Conservation (phyloP, 768 basidiomycete species). For the Mrakia frigida region DNA sequence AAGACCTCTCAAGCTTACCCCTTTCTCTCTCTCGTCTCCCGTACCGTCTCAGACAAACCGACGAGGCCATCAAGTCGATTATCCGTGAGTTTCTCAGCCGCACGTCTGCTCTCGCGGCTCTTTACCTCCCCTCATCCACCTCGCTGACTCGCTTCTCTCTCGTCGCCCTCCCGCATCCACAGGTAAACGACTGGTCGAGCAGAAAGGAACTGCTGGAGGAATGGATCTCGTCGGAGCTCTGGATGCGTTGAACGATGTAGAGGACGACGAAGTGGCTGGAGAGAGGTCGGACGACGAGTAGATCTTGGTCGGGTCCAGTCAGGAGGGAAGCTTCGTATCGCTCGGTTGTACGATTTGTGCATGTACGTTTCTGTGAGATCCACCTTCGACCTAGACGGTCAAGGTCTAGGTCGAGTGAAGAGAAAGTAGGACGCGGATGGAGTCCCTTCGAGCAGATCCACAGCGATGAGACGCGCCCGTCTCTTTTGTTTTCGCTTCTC, state of each 20-base stretch:
- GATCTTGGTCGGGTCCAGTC: not conserved
- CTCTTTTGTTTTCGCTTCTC: too few species aligned
- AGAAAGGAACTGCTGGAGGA: slow-evolving; percentile 16
- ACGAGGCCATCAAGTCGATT: slow-evolving; percentile 31
- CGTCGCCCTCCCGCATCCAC: not conserved
- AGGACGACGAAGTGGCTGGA: slow-evolving; percentile 15
- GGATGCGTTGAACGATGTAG: slow-evolving; percentile 26
- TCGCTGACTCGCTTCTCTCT: not conserved
- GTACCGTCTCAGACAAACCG: not conserved
- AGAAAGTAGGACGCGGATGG: too few species aligned
- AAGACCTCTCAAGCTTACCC: too few species aligned
- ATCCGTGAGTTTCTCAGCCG: slow-evolving; percentile 26
- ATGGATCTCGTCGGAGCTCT: slow-evolving; percentile 31
- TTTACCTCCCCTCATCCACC: not conserved
- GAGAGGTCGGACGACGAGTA: slow-evolving; percentile 26
- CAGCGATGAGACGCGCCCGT: not conserved
- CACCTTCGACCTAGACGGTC: too few species aligned
- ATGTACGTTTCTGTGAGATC: not conserved
- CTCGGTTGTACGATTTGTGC: not conserved
- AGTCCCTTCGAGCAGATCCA: not conserved
- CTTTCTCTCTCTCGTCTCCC: too few species aligned
- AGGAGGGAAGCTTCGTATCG: not conserved
- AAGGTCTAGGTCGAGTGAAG: too few species aligned
- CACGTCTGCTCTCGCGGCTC: not conserved
- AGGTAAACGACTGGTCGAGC: slow-evolving; percentile 23